Base-by-base conservation (phyloP, 1,139 yeast genomes). In the Magnusiomyces ingens region DNA sequence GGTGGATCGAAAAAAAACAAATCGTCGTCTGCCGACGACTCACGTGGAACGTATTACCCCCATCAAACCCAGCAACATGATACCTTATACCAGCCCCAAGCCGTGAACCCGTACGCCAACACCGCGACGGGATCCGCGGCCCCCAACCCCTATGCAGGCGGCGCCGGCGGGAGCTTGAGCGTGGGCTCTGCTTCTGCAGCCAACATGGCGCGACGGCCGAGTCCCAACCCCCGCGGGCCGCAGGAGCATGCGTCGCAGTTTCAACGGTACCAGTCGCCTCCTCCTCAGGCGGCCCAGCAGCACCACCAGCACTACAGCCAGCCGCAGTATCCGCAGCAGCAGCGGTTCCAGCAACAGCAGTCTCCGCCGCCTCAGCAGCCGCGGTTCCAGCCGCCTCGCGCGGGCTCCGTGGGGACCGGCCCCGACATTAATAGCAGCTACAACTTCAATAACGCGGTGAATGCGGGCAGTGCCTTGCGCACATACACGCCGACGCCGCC, bases 11-110 rank as follows among this genome's bases (percentile, higher is more conserved):
- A 17, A 21, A 19, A 22, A 18, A 29, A 29, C 37, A 5, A 11
- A 13, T n/a, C 44, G 22, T 22, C 45, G 3, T 29, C 45, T 12
- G 32, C 45, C 19, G 47, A 44, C 4, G 13, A 35, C 13, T 19
- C 37, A 29, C 36, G 47, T 13, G 47, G 47, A 29, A 29, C 47
- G 2, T 44, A 13, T 15, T 44, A 44, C 21, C 47, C 47, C 12
- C 47, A 44, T 29, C 47, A 44, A 44, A 29, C 32, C 10, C 41
- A 37, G 10, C 41, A 37, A 37, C 18, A 17, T 17, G 15, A 13
- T 37, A 37, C 5, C 15, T 15, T 11, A 3, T 29, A 44, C 37
- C 47, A 44, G 21, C 47, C 47, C 4, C 37, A 26, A 13, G 37
- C 26, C 15, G 37, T 26, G 5, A 44, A 44, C 19, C 47, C 47